These are phyloP conservation scores for Hypseocharis bilobata DNA, from an alignment of 441 rosid genomes.

Conservation along the genomic window DNA sequence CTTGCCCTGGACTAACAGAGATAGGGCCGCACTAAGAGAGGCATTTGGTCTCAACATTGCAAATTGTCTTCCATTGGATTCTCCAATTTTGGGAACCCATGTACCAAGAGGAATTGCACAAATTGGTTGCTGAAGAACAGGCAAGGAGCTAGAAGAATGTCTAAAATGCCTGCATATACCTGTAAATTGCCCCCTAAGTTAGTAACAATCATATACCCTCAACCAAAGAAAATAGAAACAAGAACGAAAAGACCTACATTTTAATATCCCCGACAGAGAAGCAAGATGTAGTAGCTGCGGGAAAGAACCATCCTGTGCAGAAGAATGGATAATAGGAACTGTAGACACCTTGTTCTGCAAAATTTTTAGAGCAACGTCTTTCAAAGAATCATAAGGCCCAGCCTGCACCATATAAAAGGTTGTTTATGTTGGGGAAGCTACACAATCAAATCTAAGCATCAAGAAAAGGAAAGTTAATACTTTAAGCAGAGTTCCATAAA, in stretches of 20 bases:
- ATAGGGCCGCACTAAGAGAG: constrained; percentile 47
- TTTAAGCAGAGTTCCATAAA: too few species aligned
- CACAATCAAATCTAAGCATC: not conserved
- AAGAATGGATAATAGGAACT: constrained; percentile 45
- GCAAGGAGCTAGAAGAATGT: constrained; percentile 44
- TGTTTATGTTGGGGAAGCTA: not conserved
- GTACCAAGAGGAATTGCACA: constrained; percentile 45
- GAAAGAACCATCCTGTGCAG: constrained; percentile 45
- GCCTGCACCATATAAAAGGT: constrained; percentile 28
- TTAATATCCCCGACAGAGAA: constrained; percentile 54
- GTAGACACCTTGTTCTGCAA: constrained; percentile 44
- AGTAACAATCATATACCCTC: constrained; percentile 16
- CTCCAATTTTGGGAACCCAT: constrained; percentile 56
- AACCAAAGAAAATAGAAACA: constrained; percentile 9
- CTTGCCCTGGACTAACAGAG: constrained; percentile 51
- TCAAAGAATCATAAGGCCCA: constrained; percentile 49
- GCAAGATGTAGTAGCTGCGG: constrained; percentile 58
- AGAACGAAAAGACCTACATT: constrained; percentile 36
- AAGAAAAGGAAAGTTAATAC: too few species aligned
- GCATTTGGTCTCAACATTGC: constrained; percentile 51
- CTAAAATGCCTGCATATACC: constrained; percentile 59
- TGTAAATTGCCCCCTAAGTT: constrained; percentile 25
- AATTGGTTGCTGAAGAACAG: constrained; percentile 46
- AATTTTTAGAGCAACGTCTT: constrained; percentile 44
- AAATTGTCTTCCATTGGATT: constrained; percentile 42